Conservation (phyloP, 2,329 filamentous ascomycete species). For the Cordyceps tenuipes region DNA sequence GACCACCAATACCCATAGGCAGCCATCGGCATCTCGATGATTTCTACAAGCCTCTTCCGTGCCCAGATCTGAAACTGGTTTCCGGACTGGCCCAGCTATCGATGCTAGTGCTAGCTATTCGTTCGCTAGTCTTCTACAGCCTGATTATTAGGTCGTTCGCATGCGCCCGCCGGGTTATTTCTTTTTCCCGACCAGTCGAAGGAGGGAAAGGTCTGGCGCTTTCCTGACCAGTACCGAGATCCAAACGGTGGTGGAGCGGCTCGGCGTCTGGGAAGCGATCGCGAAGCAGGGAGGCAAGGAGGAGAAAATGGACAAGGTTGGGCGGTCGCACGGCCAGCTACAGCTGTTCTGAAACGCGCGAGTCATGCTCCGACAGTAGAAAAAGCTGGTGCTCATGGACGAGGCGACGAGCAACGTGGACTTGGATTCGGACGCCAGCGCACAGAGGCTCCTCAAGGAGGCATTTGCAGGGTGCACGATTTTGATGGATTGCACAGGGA, state of each 20-base stretch:
- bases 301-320: slow-evolving; percentile 31
- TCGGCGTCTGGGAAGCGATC: slow-evolving; percentile 16
- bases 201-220: neutral
- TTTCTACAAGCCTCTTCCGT: too few relatives aligned
- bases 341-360: slow-evolving; percentile 54
- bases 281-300: slow-evolving; percentile 21
- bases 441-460: neutral
- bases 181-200: too few relatives aligned
- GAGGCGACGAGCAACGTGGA: slow-evolving; percentile 7
- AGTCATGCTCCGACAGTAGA: slow-evolving; percentile 38
- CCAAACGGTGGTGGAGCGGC: neutral
- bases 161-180: neutral
- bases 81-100: too few relatives aligned
- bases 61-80: too few relatives aligned
- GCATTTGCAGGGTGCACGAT: slow-evolving; percentile 1
- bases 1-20: too few relatives aligned
- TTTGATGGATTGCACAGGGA: slow-evolving; percentile 6
- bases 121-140: neutral
- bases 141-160: neutral
- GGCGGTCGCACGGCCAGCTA: slow-evolving; percentile 46
- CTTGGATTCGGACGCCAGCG: neutral
- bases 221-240: neutral
- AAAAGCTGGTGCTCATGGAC: slow-evolving; percentile 9
- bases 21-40: too few relatives aligned
- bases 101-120: too few relatives aligned